phyloP scores from a whole-genome alignment of 345 rosid genomes.

The Lumnitzera littorea region DNA sequence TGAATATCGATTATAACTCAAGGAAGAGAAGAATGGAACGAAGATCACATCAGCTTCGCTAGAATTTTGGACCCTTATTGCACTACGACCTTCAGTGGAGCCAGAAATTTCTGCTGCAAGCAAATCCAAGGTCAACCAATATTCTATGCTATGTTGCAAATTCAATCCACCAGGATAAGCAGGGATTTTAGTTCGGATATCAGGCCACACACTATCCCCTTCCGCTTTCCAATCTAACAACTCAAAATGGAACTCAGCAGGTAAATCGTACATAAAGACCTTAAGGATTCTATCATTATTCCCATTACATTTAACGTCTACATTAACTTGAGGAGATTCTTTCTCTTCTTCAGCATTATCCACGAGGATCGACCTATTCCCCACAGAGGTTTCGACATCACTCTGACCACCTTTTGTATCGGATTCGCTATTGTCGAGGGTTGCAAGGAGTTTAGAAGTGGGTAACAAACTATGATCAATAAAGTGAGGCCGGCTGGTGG shows the following conservation, averaged over 20 bases:
- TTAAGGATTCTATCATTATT: constrained; percentile 27
- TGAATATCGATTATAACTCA: constrained; percentile 70
- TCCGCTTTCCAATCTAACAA: constrained; percentile 65
- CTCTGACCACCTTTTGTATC: constrained; percentile 2
- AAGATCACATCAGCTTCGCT: constrained; percentile 78
- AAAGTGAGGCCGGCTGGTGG: constrained; percentile 33
- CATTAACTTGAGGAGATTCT: neutral
- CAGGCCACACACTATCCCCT: constrained; percentile 70
- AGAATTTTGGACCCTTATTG: constrained; percentile 67
- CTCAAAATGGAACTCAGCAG: constrained; percentile 80
- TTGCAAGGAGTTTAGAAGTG: constrained; percentile 17
- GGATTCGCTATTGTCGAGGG: constrained; percentile 19
- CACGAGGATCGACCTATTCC: constrained; percentile 18
- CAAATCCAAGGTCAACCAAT: constrained; percentile 89
- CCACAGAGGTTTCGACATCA: constrained; percentile 17
- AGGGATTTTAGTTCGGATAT: constrained; percentile 46
- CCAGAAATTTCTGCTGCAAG: constrained; percentile 59
- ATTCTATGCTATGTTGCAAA: constrained; percentile 91
- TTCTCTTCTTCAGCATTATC: constrained; percentile 22
- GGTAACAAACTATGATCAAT: constrained; percentile 27
- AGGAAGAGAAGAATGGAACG: constrained; percentile 86
- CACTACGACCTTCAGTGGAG: constrained; percentile 39
- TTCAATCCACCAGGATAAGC: constrained; percentile 86
- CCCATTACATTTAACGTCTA: constrained; percentile 9
- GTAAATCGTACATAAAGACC: constrained; percentile 88